Percentiles rank a stretch among this genome's conserved stretches.
Conservation (phyloP, 805 yeast genomes). For the Lipomyces spencermartinsiae region DNA sequence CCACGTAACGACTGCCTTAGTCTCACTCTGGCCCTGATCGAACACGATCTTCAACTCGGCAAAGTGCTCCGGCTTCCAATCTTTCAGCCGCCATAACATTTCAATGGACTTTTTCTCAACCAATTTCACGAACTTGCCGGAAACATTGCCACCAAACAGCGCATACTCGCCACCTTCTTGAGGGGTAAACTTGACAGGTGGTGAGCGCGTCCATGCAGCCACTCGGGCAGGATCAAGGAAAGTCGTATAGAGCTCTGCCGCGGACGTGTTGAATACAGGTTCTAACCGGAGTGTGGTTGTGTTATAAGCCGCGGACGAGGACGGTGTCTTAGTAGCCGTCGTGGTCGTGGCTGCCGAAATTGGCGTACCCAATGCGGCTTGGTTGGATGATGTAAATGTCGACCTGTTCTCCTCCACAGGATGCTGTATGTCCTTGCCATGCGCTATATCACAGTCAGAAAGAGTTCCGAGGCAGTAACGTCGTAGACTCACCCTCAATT, state of each 20-base stretch:
- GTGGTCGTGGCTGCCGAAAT: slow-evolving; percentile 36
- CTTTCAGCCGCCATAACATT: slow-evolving; percentile 84
- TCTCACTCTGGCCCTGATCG: slow-evolving; percentile 82
- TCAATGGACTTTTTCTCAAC: slow-evolving; percentile 64
- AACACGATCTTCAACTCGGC: slow-evolving; percentile 72
- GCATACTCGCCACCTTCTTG: slow-evolving; percentile 66
- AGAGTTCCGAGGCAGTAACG: slow-evolving; percentile 27
- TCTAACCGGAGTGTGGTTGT: slow-evolving; percentile 79
- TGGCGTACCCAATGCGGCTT: slow-evolving; percentile 32
- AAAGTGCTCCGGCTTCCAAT: slow-evolving; percentile 86
- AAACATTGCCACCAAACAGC: slow-evolving; percentile 86
- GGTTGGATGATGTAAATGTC: slow-evolving; percentile 57
- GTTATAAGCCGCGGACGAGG: slow-evolving; percentile 63
- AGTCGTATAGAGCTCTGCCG: slow-evolving; percentile 81
- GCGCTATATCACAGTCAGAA: slow-evolving; percentile 43
- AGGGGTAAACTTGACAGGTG: slow-evolving; percentile 61
- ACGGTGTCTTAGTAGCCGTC: slow-evolving; percentile 27
- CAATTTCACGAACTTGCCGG: slow-evolving; percentile 69
- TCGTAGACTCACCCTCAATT: slow-evolving; percentile 51
- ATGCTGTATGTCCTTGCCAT: slow-evolving; percentile 88
- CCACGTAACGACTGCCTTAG: slow-evolving; percentile 78
- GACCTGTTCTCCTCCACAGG: slow-evolving; percentile 70
- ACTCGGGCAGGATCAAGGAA: slow-evolving; percentile 77
- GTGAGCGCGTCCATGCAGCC: slow-evolving; percentile 88
- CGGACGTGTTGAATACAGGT: slow-evolving; percentile 83